Percentiles rank a stretch among this genome's conserved stretches.
These are phyloP conservation scores for Nigrograna mackinnonii DNA, from an alignment of 2,329 filamentous ascomycete species.

Conservation along the genomic window DNA sequence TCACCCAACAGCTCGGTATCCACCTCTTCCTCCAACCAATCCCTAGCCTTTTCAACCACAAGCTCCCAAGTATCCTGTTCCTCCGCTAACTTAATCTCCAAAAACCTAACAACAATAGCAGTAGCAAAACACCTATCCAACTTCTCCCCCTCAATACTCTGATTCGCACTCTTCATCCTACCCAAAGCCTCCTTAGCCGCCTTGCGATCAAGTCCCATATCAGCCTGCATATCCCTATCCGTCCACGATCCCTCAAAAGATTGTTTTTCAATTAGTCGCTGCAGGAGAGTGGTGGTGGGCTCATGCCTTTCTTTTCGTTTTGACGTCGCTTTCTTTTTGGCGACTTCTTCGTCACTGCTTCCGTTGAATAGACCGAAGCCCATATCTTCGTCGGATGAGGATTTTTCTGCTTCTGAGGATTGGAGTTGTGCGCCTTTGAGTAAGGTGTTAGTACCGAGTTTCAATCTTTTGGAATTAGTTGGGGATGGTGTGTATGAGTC, in stretches of 20 bases:
- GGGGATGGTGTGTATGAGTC: too few species aligned
- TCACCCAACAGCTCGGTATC: conserved; percentile 6
- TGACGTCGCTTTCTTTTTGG: neutral
- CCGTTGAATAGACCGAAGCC: conserved; percentile 12
- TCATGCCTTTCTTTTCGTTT: neutral
- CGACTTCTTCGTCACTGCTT: neutral
- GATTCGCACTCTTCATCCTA: conserved; percentile 6
- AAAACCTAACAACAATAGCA: conserved; percentile 48
- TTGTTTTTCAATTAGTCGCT: conserved; percentile 57
- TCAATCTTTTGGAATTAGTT: neutral
- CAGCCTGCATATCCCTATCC: conserved; percentile 26
- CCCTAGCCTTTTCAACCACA: conserved; percentile 60
- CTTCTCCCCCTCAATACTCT: conserved; percentile 14
- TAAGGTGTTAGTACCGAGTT: too few species aligned
- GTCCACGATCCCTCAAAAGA: conserved; percentile 59
- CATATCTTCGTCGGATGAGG: conserved; percentile 11
- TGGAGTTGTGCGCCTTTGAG: neutral
- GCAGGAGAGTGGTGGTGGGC: conserved; percentile 25
- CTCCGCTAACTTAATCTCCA: conserved; percentile 49
- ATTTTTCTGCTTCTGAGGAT: conserved; percentile 1
- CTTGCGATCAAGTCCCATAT: conserved; percentile 16
- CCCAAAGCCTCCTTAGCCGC: conserved; percentile 4
- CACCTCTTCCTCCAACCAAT: conserved; percentile 48
- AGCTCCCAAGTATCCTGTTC: conserved; percentile 65
- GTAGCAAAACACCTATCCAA: conserved; percentile 29